Percentiles rank a stretch among this genome's conserved stretches.
Evolutionary conservation across 257 asterid species (phyloP).

Genomic region (Solanum chiquidenum): DNA sequence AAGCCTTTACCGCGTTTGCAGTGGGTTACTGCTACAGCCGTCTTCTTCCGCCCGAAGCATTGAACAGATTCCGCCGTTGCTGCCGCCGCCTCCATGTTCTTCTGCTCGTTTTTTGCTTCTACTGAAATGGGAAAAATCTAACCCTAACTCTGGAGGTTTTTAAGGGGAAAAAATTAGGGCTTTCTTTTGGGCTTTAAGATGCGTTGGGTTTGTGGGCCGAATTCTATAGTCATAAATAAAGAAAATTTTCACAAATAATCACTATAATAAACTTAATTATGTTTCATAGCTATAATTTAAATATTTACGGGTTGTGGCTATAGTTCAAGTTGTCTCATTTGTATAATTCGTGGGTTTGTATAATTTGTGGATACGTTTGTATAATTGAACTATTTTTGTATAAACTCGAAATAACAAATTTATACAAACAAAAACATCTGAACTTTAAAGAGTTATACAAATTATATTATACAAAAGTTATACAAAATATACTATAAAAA

Average conservation of each 20-base stretch:
- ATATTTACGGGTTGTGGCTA: no score
- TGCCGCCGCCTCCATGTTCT: not conserved
- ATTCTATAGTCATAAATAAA: not conserved
- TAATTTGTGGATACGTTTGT: no score
- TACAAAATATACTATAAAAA: no score
- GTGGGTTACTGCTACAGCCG: not conserved
- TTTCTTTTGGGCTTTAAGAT: not conserved
- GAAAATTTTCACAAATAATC: no score
- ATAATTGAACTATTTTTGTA: no score
- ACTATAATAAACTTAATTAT: no score
- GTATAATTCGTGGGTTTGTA: no score
- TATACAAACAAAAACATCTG: no score
- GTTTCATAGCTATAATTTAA: not conserved
- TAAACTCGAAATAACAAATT: no score
- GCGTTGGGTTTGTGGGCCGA: not conserved
- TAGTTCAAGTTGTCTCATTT: no score
- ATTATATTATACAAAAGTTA: no score
- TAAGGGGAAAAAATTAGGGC: not conserved
- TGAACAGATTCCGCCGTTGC: not conserved
- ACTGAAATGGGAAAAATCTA: not conserved
- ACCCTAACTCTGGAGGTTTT: not conserved
- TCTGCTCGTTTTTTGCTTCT: not conserved
- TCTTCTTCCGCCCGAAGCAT: not conserved
- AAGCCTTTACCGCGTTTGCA: not conserved
- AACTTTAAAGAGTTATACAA: no score